Conservation (phyloP, 176 grass and related monocot genomes). For the Rhynchospora tenuis region DNA sequence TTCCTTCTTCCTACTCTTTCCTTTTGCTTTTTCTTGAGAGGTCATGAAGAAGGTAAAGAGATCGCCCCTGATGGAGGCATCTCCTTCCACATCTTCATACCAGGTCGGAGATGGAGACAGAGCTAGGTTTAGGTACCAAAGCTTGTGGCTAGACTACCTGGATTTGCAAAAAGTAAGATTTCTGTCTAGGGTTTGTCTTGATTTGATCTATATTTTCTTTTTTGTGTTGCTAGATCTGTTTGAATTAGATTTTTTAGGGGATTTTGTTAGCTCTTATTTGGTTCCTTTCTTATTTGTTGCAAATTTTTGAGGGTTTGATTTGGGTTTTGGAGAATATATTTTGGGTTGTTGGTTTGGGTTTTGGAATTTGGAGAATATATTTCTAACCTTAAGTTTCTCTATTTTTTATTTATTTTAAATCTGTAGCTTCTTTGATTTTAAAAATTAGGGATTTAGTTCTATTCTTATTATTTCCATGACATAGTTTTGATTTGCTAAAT, state of each 20-base stretch:
- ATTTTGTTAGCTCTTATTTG: not conserved
- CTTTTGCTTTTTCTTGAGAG: constrained; percentile 4
- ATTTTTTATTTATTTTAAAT: not conserved
- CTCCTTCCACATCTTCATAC: constrained; percentile 25
- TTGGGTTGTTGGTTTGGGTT: not conserved
- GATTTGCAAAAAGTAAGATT: constrained; percentile 27
- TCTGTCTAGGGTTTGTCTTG: not conserved
- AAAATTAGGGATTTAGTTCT: not conserved
- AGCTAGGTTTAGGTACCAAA: constrained; percentile 24
- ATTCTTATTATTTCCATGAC: not conserved
- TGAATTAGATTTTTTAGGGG: not conserved
- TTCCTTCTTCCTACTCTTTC: not conserved
- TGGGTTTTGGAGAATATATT: not conserved
- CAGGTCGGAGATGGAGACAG: constrained; percentile 14
- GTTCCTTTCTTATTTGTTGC: not conserved
- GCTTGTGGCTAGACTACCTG: constrained; percentile 28
- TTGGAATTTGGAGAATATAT: not conserved
- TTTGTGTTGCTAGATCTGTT: constrained; percentile 9
- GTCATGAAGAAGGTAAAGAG: constrained; percentile 28
- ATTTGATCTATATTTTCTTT: not conserved
- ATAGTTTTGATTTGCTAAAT: not conserved
- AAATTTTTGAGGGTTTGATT: not conserved
- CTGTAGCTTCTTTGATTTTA: not conserved
- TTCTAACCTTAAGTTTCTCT: not conserved
- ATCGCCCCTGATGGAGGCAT: constrained; percentile 10